Conservation (phyloP, 2,329 filamentous ascomycete species). For the Paracorniculantispora psalliotae region DNA sequence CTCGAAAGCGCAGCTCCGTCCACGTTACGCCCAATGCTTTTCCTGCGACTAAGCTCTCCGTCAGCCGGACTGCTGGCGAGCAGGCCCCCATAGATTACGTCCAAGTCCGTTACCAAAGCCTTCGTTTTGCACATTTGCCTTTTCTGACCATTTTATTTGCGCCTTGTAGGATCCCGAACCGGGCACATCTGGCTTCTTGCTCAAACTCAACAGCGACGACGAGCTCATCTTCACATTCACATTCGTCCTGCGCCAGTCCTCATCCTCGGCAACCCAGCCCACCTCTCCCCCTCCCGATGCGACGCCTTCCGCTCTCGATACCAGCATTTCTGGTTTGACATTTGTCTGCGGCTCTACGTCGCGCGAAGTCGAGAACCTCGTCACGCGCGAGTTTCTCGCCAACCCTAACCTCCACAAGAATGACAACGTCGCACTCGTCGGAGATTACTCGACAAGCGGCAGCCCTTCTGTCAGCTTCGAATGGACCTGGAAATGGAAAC, state of each 20-base stretch:
- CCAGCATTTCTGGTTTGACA: slow-evolving; percentile 80
- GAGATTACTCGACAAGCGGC: slow-evolving; percentile 82
- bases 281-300: slow-evolving; percentile 57
- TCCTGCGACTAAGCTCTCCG: slow-evolving; percentile 73
- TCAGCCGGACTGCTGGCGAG: slow-evolving; percentile 68
- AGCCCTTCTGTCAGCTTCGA: slow-evolving; percentile 80
- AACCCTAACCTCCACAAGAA: slow-evolving; percentile 98
- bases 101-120: slow-evolving; percentile 57
- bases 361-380: slow-evolving; percentile 85
- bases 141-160: slow-evolving; percentile 2
- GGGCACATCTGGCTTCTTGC: slow-evolving; percentile 65
- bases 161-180: slow-evolving; percentile 68
- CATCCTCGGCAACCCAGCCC: slow-evolving; percentile 46
- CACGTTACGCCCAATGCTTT: slow-evolving; percentile 80
- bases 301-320: slow-evolving; percentile 53
- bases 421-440: slow-evolving; percentile 90
- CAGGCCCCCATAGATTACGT: slow-evolving; percentile 79
- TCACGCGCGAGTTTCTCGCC: slow-evolving; percentile 92
- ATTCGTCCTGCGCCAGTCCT: slow-evolving; percentile 65
- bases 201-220: slow-evolving; percentile 85
- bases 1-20: slow-evolving; percentile 70
- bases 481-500: slow-evolving; percentile 97
- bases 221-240: slow-evolving; percentile 92
- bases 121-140: slow-evolving; percentile 13
- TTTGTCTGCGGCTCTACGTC: slow-evolving; percentile 84